Base-by-base conservation (phyloP, 2,329 filamentous ascomycete genomes). In the Diplodia scrobiculata region DNA sequence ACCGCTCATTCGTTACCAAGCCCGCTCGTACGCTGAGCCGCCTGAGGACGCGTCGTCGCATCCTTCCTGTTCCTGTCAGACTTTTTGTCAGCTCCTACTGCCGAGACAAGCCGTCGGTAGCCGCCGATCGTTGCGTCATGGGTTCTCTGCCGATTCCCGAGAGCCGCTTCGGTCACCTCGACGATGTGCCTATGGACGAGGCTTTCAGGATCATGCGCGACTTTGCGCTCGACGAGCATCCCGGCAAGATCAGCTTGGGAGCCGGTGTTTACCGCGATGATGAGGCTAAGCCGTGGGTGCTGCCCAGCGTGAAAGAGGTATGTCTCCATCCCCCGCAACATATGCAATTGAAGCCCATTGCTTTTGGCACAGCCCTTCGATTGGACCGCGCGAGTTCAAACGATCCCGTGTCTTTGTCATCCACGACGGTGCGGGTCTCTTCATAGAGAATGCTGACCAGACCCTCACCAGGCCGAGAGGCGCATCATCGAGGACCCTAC, bases 221-320 rank as follows among this genome's bases (percentile, higher is more conserved):
- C 59, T 69, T 64, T 54, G 55, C 60, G 4, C 50, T 65, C 27
- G 68, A 69, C 29, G 41, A 53, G n/a, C 32, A 55, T 7, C 70
- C 72, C 2, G 66, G 74, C 17, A 81, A 81, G 68, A 78, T 80
- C n/a, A 75, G 72, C 63, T 70, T 81, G 21, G 74, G 76, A 5
- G 70, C 73, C 7, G 79, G 79, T n/a, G 72, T 76, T n/a, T 81
- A 81, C 68, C 74, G 77, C 60, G 75, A 78, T 47, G 73, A 79
- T 52, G 69, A 75, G 2, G 76, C 71, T 6, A 68, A 71, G 62
- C 74, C 77, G 10, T 80, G 78, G 78, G 72, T 76, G 10, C 66
- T 80, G 58, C 76, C 76, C 21, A 72, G 72, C 27, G 78, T 79
- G 14, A 69, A 69, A 34, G 34, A 60, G 64, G 64, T 66, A 60